phyloP scores from a whole-genome alignment of 176 grass and related monocot species.

The Avena insularis region DNA sequence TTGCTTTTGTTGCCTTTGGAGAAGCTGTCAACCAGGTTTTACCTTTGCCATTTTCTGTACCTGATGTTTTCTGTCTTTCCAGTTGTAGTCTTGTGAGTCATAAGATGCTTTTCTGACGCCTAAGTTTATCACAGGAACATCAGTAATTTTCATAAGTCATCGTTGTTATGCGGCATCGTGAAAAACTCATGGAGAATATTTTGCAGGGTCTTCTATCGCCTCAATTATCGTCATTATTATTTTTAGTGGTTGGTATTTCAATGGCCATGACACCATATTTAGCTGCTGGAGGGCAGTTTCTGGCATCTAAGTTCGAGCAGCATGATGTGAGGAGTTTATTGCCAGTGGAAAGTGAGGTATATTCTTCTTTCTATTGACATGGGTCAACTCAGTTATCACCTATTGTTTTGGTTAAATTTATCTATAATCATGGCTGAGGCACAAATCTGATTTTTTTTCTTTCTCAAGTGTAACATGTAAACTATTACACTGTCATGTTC shows the following conservation, averaged over 20 bases:
- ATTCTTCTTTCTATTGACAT: conserved; percentile 12
- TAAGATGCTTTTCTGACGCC: background rate
- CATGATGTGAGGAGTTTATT: conserved; percentile 97
- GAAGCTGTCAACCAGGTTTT: conserved; percentile 97
- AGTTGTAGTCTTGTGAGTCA: conserved; percentile 20
- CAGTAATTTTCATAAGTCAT: conserved; percentile 13
- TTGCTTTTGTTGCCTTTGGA: conserved; percentile 99
- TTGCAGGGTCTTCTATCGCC: conserved; percentile 89
- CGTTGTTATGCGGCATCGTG: conserved; percentile 7
- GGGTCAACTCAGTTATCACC: background rate
- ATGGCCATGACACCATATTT: conserved; percentile 98
- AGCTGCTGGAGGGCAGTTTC: conserved; percentile 88
- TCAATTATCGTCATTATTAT: conserved; percentile 87
- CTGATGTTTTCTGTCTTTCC: conserved; percentile 27
- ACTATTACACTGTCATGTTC: background rate
- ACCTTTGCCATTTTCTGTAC: conserved; percentile 20
- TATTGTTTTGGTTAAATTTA: background rate
- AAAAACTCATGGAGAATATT: conserved; percentile 38
- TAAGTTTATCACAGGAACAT: conserved; percentile 28
- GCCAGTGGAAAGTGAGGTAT: conserved; percentile 98
- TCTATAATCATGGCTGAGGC: background rate
- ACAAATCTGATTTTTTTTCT: background rate
- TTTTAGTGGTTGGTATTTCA: conserved; percentile 96
- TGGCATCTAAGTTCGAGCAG: conserved; percentile 98
- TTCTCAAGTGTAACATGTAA: conserved; percentile 24